Evolutionary conservation across 257 asterid genomes (phyloP).

Genomic region (Salvia miltiorrhiza): DNA sequence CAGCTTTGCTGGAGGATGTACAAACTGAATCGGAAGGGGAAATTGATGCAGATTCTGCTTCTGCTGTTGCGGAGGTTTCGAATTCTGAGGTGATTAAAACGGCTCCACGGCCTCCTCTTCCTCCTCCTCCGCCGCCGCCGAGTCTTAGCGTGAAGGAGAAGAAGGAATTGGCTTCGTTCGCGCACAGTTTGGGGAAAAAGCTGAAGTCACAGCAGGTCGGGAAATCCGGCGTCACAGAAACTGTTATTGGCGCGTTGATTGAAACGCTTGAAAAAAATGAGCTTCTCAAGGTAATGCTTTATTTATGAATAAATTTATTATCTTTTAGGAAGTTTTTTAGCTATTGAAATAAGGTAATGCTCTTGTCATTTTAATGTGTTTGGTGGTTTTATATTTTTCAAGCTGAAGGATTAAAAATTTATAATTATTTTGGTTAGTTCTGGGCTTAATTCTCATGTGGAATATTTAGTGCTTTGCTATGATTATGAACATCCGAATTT

Average conservation of each 20-base stretch:
- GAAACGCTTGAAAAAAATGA: slow-evolving; percentile 95
- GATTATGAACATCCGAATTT: neutral
- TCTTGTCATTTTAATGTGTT: neutral
- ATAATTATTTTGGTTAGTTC: neutral
- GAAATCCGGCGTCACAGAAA: slow-evolving; percentile 78
- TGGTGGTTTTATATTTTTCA: neutral
- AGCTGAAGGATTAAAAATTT: neutral
- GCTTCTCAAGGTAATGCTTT: slow-evolving; percentile 70
- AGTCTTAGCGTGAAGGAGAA: slow-evolving; percentile 70
- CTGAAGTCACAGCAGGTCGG: slow-evolving; percentile 92
- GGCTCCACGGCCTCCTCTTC: slow-evolving; percentile 25
- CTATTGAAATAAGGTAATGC: neutral
- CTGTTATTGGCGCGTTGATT: slow-evolving; percentile 59
- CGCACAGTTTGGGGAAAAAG: slow-evolving; percentile 85
- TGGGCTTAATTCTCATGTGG: neutral
- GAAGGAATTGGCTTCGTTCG: slow-evolving; percentile 78
- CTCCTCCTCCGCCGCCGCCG: slow-evolving; percentile 29
- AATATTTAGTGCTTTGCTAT: neutral
- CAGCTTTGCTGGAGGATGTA: slow-evolving; percentile 23
- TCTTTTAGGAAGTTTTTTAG: neutral
- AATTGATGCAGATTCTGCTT: neutral
- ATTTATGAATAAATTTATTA: neutral
- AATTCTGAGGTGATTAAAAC: slow-evolving; percentile 14
- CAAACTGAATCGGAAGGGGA: slow-evolving; percentile 23
- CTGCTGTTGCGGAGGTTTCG: slow-evolving; percentile 24